These are phyloP conservation scores for Syzygium aqueum DNA, from an alignment of 345 rosid species.

Conservation along the genomic window DNA sequence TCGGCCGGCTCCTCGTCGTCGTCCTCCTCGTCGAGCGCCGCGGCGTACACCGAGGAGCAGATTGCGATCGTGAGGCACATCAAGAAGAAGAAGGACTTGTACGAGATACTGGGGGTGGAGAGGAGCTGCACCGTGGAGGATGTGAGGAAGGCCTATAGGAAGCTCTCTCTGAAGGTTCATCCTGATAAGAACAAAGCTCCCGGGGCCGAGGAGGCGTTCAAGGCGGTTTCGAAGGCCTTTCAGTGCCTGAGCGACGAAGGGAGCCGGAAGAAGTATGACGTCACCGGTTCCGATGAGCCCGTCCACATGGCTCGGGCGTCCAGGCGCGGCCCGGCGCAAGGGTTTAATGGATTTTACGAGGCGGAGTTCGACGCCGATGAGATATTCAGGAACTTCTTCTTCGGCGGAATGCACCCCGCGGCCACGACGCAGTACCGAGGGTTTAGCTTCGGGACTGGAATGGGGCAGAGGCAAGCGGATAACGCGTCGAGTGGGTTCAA, in stretches of 20 bases:
- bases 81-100: slow-evolving; percentile 73
- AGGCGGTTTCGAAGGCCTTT: slow-evolving; percentile 78
- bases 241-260: slow-evolving; percentile 83
- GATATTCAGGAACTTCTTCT: slow-evolving; percentile 89
- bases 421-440: slow-evolving; percentile 56
- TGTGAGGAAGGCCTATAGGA: slow-evolving; percentile 74
- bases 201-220: slow-evolving; percentile 90
- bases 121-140: slow-evolving; percentile 66
- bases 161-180: slow-evolving; percentile 84
- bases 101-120: slow-evolving; percentile 77
- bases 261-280: slow-evolving; percentile 55
- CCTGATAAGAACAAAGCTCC: slow-evolving; percentile 95
- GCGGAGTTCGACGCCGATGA: slow-evolving; percentile 85
- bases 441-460: slow-evolving; percentile 61
- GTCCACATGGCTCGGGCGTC: slow-evolving; percentile 39
- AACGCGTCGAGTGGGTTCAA: slow-evolving; percentile 56
- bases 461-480: slow-evolving; percentile 45
- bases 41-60: slow-evolving; percentile 59
- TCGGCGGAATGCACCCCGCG: slow-evolving; percentile 76
- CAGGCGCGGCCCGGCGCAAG: slow-evolving; percentile 21
- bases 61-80: slow-evolving; percentile 60
- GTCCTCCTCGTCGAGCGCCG: slow-evolving; percentile 4
- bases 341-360: slow-evolving; percentile 56
- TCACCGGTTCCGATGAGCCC: slow-evolving; percentile 73
- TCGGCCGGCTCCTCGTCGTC: slow-evolving; percentile 19